Conservation (phyloP, 1,284 basidiomycete genomes). For the Trametes hirsuta region DNA sequence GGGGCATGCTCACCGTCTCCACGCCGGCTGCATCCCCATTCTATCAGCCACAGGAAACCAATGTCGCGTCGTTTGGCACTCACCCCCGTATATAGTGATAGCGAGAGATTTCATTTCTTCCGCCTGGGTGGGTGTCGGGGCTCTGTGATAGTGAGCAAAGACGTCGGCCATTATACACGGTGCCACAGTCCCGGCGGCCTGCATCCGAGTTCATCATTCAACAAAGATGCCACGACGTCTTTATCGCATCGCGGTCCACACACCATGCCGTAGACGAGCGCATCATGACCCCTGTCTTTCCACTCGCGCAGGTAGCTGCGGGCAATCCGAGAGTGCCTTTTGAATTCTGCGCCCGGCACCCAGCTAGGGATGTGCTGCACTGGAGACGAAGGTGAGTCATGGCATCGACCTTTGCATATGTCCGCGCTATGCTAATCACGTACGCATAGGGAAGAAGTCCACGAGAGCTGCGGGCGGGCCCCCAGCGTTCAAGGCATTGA, state of each 20-base stretch:
- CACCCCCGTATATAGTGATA: conserved; percentile 27
- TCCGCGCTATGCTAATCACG: not conserved
- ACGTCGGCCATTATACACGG: not conserved
- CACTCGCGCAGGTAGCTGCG: conserved; percentile 7
- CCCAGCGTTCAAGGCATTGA: conserved; percentile 25
- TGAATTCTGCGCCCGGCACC: conserved; percentile 26
- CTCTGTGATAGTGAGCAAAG: not conserved
- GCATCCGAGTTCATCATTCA: not conserved
- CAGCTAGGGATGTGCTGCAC: conserved; percentile 23
- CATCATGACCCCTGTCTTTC: conserved; percentile 17
- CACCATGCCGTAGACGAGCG: conserved; percentile 22
- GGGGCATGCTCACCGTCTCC: conserved; percentile 23
- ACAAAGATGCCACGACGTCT: not conserved
- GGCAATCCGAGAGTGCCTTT: conserved; percentile 14
- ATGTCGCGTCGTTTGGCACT: not conserved
- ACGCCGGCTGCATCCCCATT: conserved; percentile 22
- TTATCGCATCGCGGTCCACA: not conserved
- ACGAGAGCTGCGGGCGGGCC: conserved; percentile 19
- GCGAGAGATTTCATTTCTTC: conserved; percentile 25
- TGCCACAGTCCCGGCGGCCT: not conserved
- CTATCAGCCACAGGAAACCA: not conserved
- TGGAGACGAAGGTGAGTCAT: not conserved
- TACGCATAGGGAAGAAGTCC: conserved; percentile 29
- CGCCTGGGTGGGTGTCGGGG: conserved; percentile 7
- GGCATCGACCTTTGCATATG: not conserved